These are phyloP conservation scores for Umbelopsis sp. DNA, from an alignment of 192 early-diverging fungal species.

Conservation along the genomic window DNA sequence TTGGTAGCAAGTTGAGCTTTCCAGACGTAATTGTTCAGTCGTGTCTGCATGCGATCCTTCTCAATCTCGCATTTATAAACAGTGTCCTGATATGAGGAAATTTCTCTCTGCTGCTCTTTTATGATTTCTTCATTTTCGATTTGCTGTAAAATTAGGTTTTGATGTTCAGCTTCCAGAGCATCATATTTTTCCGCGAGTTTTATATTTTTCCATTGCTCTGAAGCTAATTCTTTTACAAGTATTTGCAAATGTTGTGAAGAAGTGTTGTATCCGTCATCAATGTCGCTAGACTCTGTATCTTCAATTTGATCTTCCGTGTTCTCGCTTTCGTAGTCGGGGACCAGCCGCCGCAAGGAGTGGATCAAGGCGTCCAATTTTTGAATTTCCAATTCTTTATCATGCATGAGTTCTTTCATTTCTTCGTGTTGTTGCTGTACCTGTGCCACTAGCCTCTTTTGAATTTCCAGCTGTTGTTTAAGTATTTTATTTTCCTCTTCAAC, in stretches of 20 bases:
- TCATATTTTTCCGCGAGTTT: too few species aligned
- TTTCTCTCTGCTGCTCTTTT: background rate
- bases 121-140: background rate
- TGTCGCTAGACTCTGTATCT: background rate
- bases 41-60: slow-evolving; percentile 4
- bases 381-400: background rate
- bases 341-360: background rate
- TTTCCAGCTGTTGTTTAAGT: too few species aligned
- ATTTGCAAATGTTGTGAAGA: background rate
- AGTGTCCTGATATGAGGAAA: background rate
- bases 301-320: background rate
- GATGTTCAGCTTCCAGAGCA: background rate
- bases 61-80: background rate
- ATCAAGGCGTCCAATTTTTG: background rate
- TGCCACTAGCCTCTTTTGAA: too few species aligned
- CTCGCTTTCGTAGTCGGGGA: background rate
- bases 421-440: background rate
- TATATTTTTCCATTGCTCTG: background rate
- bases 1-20: background rate
- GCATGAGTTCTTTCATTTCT: background rate
- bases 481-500: too few species aligned
- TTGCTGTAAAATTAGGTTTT: background rate
- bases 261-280: background rate
- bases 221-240: background rate
- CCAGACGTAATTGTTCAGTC: slow-evolving; percentile 12